These are phyloP conservation scores for Phytophthora aleatoria DNA, from an alignment of 352 stramenopile species.

Conservation along the genomic window DNA sequence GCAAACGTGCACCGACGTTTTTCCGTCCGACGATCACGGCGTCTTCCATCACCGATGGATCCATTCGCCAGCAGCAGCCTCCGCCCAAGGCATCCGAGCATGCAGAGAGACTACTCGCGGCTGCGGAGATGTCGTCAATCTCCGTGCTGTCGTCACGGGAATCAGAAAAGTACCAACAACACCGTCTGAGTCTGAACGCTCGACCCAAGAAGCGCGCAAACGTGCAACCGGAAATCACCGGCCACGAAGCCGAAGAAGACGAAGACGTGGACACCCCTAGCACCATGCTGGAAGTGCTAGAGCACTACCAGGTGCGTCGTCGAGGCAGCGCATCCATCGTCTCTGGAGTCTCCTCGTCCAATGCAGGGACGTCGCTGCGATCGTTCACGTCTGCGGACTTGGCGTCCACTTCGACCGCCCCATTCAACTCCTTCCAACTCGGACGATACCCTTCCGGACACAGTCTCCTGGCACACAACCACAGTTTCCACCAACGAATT, in stretches of 20 bases:
- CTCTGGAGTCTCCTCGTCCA: conserved; percentile 49
- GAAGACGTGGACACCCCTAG: conserved; percentile 17
- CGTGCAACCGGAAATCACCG: conserved; percentile 23
- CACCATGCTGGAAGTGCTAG: conserved; percentile 66
- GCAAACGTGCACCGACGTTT: conserved; percentile 37
- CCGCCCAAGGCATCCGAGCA: conserved; percentile 17
- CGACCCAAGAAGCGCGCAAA: conserved; percentile 33
- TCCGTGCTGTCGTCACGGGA: conserved; percentile 70
- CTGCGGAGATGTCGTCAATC: conserved; percentile 60
- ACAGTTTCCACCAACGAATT: conserved; percentile 35
- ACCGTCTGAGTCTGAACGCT: conserved; percentile 58
- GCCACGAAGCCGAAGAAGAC: conserved; percentile 12
- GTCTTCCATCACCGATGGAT: conserved; percentile 36
- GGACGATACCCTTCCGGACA: conserved; percentile 33
- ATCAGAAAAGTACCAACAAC: conserved; percentile 72
- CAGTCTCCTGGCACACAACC: conserved; percentile 35
- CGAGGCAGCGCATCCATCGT: conserved; percentile 24
- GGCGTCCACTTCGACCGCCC: conserved; percentile 32
- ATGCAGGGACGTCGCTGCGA: conserved; percentile 44
- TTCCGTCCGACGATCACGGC: conserved; percentile 50
- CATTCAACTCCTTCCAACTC: conserved; percentile 32
- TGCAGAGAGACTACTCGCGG: conserved; percentile 24
- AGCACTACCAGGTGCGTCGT: conserved; percentile 55
- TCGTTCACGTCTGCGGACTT: conserved; percentile 58
- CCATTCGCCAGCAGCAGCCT: conserved; percentile 22